Percentiles rank a stretch among this genome's conserved stretches.
Conservation (phyloP, 306 rosid genomes). For the Canavalia ensiformis region DNA sequence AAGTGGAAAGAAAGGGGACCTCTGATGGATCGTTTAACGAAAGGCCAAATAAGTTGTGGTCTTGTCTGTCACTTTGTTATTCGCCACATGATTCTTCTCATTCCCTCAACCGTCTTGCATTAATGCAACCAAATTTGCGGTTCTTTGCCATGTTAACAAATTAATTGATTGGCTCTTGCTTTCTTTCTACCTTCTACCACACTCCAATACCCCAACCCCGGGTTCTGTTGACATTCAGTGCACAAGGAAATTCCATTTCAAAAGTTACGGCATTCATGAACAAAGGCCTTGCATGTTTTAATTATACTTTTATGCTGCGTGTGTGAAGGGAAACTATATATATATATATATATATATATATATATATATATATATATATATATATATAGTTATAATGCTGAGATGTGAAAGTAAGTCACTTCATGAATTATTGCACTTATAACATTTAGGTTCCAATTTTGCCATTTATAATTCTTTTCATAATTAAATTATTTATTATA, state of each 20-base stretch:
- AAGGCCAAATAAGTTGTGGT: conserved; percentile 32
- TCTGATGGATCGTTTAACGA: conserved; percentile 15
- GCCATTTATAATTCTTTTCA: no score
- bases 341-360: no score
- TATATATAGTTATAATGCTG: no score
- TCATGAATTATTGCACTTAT: no score
- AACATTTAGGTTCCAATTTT: no score
- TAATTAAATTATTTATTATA: no score
- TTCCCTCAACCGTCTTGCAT: conserved; percentile 51
- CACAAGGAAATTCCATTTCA: neutral
- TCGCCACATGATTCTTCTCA: conserved; percentile 29
- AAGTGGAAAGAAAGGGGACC: neutral
- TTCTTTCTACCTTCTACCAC: neutral
- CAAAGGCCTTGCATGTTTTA: neutral
- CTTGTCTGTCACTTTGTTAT: neutral
- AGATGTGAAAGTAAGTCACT: no score
- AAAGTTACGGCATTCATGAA: neutral
- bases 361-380: no score
- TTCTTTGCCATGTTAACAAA: neutral
- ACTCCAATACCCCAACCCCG: neutral
- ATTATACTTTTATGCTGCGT: neutral
- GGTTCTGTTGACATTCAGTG: neutral
- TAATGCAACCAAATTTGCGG: conserved; percentile 43
- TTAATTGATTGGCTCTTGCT: neutral
- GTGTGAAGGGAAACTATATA: no score